A percentile compares a stretch with the other conserved stretches of the same genome.
Evolutionary conservation across 2,329 filamentous ascomycete genomes (phyloP).

Genomic region (Leptographium radiaticola): DNA sequence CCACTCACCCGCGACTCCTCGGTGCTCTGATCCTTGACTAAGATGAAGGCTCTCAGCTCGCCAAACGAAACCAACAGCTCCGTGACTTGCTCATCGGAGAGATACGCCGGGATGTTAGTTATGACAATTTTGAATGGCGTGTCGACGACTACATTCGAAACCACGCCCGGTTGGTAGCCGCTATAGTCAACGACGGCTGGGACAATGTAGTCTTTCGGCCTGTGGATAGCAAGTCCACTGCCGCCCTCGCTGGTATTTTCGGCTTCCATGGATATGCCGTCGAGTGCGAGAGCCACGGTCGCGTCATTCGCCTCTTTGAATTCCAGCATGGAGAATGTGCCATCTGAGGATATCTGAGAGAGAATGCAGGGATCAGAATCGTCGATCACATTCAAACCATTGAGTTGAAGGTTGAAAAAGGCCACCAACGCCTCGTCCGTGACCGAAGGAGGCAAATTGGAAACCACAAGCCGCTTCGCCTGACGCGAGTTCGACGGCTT

Average conservation of each 20-base stretch:
- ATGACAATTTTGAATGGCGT: constrained; percentile 93
- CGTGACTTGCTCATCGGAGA: constrained; percentile 81
- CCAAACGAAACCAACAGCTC: constrained; percentile 87
- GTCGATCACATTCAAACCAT: constrained; percentile 86
- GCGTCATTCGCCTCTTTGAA: constrained; percentile 81
- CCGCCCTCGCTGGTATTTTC: constrained; percentile 41
- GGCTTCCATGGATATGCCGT: constrained; percentile 79
- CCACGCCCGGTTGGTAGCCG: constrained; percentile 59
- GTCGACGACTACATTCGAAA: constrained; percentile 75
- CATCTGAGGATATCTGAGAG: constrained; percentile 68
- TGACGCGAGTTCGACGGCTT: constrained; percentile 91
- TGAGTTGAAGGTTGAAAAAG: constrained; percentile 95
- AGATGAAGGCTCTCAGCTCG: constrained; percentile 78
- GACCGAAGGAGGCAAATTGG: constrained; percentile 63
- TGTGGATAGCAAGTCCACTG: constrained; percentile 58
- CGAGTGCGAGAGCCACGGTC: constrained; percentile 79
- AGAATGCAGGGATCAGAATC: constrained; percentile 73
- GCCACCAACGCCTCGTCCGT: constrained; percentile 63
- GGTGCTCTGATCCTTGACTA: constrained; percentile 76
- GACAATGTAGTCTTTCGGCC: constrained; percentile 95
- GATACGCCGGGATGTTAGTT: constrained; percentile 74
- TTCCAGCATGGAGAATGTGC: constrained; percentile 73
- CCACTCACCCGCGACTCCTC: constrained; percentile 72
- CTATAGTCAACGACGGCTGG: constrained; percentile 64
- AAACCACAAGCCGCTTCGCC: constrained; percentile 78